Conservation (phyloP, 495 filamentous ascomycete genomes). For the Cairneyella variabilis region DNA sequence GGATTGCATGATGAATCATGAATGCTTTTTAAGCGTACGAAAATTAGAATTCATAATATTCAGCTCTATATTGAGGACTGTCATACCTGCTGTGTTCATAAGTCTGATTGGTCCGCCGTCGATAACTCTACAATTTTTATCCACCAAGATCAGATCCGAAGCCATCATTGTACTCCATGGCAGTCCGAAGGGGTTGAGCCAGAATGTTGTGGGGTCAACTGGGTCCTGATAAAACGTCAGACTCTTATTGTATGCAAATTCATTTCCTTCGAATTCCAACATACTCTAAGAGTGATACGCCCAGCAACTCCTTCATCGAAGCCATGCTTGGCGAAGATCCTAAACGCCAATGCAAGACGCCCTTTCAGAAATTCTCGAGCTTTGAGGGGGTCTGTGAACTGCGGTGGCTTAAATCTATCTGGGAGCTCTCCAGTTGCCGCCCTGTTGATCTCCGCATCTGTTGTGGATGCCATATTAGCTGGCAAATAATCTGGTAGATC, state of each 20-base stretch:
- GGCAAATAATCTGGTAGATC: too few species aligned
- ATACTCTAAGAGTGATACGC: conserved; percentile 52
- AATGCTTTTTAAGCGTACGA: too few species aligned
- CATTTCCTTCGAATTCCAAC: not conserved
- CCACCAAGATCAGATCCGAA: conserved; percentile 68
- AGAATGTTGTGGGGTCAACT: conserved; percentile 64
- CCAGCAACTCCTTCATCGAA: conserved; percentile 58
- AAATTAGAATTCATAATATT: too few species aligned
- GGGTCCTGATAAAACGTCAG: conserved; percentile 45
- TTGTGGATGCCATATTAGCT: too few species aligned
- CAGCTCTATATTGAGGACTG: not conserved
- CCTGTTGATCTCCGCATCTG: too few species aligned
- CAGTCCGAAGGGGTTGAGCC: conserved; percentile 78
- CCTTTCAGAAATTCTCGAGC: conserved; percentile 65
- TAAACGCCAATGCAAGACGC: conserved; percentile 60
- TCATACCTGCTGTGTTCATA: conserved; percentile 56
- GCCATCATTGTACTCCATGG: conserved; percentile 66
- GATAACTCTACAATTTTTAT: conserved; percentile 60
- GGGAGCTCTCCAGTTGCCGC: too few species aligned
- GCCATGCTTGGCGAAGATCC: conserved; percentile 66
- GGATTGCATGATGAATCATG: conserved; percentile 65
- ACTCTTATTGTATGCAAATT: not conserved
- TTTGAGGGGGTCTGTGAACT: conserved; percentile 55
- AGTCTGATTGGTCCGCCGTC: conserved; percentile 58
- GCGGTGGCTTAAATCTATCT: too few species aligned